Evolutionary conservation across 2,329 filamentous ascomycete genomes (phyloP), one percentile per base, ranked within the genome.

Genomic region (Fusarium succisae): DNA sequence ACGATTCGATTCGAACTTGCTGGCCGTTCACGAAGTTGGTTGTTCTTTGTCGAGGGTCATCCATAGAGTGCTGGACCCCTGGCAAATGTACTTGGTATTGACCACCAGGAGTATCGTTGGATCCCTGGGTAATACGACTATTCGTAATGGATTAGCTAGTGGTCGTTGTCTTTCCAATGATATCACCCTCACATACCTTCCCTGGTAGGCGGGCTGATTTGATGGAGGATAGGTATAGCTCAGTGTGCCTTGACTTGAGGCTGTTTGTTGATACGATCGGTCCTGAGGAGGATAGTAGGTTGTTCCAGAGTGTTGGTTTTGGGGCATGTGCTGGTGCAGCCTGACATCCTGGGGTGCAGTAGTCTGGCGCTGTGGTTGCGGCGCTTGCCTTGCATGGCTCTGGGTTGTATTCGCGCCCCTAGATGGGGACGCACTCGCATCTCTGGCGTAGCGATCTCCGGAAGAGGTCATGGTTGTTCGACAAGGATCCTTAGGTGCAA

Each of bases 191-290:
- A 39, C 68, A 38, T 59, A 74, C 72, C 71, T 74, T 17, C 72
- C 72, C 41, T 72, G 72, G 26, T 75, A 15, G 18, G 63, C 72
- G 7, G 10, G 20, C 38, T 45, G 28, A 12, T 53, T 65, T 18
- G 72, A 72, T 47, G 45, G 38, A 54, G 56, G 17, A 58, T 50
- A 39, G 24, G 43, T 15, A 24, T 58, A 43, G 20, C 17, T 15
- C 30, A 32, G 47, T 14, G n/a, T 37, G 18, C 22, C 35, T 35
- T 64, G 35, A 35, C 44, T 37, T 48, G 37, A 8, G 14, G 44
- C 7, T 47, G 35, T 39, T 20, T 39, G 37, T n/a, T 24, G 41
- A 55, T 32, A 26, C 7, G 6, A 32, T 13, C 41, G 35, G 17
- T 12, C 7, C 30, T 15, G 26, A 55, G 66, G 35, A 12, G n/a